These are phyloP conservation scores for Pistacia vera DNA, from an alignment of 345 rosid species.

Conservation along the genomic window DNA sequence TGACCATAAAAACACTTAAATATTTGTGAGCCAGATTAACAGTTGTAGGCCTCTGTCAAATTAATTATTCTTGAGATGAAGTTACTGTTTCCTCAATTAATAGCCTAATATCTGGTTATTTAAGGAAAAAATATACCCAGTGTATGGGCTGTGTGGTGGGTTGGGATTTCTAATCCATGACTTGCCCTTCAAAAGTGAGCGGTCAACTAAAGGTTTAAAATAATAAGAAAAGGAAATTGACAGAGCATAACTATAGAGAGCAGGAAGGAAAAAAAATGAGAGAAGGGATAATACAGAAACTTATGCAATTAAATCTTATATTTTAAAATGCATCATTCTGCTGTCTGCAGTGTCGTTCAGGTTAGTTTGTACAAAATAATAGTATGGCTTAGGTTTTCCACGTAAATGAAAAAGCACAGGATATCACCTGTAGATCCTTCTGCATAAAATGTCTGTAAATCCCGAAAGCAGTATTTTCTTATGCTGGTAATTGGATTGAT, in stretches of 20 bases:
- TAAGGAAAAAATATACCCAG: not conserved
- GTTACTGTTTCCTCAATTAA: not conserved
- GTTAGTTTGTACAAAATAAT: not conserved
- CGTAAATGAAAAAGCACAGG: not conserved
- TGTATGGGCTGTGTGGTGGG: not conserved
- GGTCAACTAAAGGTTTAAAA: not conserved
- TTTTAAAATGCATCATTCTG: not conserved
- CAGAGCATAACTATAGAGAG: not conserved
- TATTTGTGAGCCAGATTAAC: not conserved
- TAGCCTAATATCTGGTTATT: not conserved
- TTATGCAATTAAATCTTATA: not conserved
- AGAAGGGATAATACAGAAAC: not conserved
- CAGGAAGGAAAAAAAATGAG: not conserved
- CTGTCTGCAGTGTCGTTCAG: not conserved
- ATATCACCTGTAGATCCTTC: not conserved
- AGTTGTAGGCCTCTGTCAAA: not conserved
- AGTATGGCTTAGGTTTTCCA: not conserved
- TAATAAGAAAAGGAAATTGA: not conserved
- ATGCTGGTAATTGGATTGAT: not conserved
- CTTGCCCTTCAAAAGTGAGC: not conserved
- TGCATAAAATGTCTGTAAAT: not conserved
- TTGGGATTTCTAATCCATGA: not conserved
- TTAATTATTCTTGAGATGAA: not conserved
- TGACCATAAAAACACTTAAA: not conserved
- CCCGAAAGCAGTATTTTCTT: not conserved